Evolutionary conservation across 352 stramenopile genomes (phyloP).

Genomic region (Phytophthora europaea): DNA sequence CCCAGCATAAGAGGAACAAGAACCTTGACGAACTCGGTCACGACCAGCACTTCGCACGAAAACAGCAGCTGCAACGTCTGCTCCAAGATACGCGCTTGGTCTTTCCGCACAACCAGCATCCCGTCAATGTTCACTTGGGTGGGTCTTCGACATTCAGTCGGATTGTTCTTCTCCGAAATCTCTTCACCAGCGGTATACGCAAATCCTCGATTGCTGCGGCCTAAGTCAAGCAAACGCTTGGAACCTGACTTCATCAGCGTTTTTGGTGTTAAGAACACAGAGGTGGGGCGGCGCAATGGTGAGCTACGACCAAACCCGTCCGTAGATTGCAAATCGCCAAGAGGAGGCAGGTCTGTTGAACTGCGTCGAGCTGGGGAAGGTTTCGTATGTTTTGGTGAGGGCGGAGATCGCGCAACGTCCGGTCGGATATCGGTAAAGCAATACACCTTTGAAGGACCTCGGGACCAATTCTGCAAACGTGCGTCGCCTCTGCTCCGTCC

Average conservation of each 20-base stretch:
- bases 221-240: conserved; percentile 37
- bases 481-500: neutral
- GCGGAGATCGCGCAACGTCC: neutral
- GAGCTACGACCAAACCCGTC: conserved; percentile 8
- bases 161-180: neutral
- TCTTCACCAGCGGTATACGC: conserved; percentile 1
- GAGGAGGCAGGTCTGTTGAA: conserved; percentile 23
- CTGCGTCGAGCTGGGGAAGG: conserved; percentile 6
- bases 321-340: conserved; percentile 13
- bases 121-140: conserved; percentile 40
- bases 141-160: conserved; percentile 3
- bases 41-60: conserved; percentile 43
- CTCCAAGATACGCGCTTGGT: conserved; percentile 42
- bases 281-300: conserved; percentile 14
- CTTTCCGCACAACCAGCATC: conserved; percentile 37
- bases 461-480: conserved; percentile 20
- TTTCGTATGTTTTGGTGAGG: conserved; percentile 8
- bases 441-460: conserved; percentile 27
- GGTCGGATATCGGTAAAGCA: conserved; percentile 25
- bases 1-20: conserved; percentile 40
- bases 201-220: conserved; percentile 11
- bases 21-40: conserved; percentile 49
- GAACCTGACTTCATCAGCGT: conserved; percentile 29
- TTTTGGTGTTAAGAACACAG: conserved; percentile 36
- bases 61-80: conserved; percentile 47